Conservation (phyloP, 2,329 filamentous ascomycete species). For the Neophaeococcomyces aloes region DNA sequence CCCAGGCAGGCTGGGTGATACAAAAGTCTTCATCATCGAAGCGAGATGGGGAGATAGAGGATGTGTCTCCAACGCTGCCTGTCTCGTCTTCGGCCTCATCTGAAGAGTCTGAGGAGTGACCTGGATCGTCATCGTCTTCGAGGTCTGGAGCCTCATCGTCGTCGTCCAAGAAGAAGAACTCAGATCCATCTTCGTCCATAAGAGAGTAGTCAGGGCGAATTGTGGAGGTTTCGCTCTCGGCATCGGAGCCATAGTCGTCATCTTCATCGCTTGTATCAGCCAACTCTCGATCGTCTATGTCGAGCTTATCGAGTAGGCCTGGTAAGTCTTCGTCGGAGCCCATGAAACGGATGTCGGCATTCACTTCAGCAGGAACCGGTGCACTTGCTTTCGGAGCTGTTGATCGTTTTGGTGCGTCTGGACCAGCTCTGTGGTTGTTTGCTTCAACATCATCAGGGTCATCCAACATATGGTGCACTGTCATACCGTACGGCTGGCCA, state of each 20-base stretch:
- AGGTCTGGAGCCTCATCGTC: constrained; percentile 44
- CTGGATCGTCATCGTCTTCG: constrained; percentile 35
- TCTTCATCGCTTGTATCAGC: constrained; percentile 44
- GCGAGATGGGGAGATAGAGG: constrained; percentile 48
- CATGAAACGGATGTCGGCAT: constrained; percentile 28
- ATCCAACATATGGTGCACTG: constrained; percentile 92
- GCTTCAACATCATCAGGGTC: constrained; percentile 42
- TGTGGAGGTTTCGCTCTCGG: constrained; percentile 19
- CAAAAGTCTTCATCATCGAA: constrained; percentile 62
- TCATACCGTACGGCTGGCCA: constrained; percentile 80
- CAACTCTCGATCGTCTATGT: constrained; percentile 36
- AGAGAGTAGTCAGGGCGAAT: constrained; percentile 26
- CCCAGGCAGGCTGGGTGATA: constrained; percentile 83
- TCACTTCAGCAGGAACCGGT: constrained; percentile 23
- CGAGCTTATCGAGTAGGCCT: constrained; percentile 19
- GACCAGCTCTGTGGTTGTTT: constrained; percentile 27
- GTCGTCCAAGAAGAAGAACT: constrained; percentile 36
- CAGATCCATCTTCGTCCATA: constrained; percentile 30
- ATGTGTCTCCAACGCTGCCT: constrained; percentile 57
- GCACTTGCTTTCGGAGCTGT: constrained; percentile 29
- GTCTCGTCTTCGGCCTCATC: constrained; percentile 40
- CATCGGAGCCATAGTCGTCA: constrained; percentile 26
- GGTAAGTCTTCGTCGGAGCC: constrained; percentile 30
- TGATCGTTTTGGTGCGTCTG: constrained; percentile 31
- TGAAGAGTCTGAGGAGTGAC: constrained; percentile 27